Base-by-base conservation (phyloP, 345 rosid species). In the Citrus mangshanensis region DNA sequence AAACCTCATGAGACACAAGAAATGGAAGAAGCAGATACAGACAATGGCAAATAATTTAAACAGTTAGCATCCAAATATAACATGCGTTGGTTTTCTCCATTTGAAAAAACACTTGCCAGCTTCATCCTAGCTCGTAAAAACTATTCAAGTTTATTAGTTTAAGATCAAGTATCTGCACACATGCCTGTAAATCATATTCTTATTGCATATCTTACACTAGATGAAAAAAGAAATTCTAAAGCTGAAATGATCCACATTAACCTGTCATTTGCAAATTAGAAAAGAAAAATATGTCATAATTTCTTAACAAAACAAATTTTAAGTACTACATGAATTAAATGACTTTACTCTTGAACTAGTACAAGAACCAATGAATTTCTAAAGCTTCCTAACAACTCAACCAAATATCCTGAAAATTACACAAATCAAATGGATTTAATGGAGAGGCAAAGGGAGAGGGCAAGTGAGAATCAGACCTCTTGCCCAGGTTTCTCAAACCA, bases 391-490 rank as follows among this genome's bases (percentile, higher is more conserved):
- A 30, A 46, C 59, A 60, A 51, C 37, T 75, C 75, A 72, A 80
- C 49, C 51, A 59, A 56, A 61, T 59, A 22, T 67, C 69, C 66
- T 80, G 67, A 69, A 49, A 49, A 38, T 14, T 37, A 65, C 70
- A 27, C 28, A 68, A 37, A 30, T 38, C 34, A 46, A 38, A 66
- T 1, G 40, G 12, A 24, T 56, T 30, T 38, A 38, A 27, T 37
- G 14, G 25, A 21, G 77, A 28, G 49, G 62, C 21, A 6, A 1
- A 32, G 51, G 21, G 22, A 62, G 40, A 63, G n/a, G 6, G n/a
- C 1, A 42, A 35, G 12, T n/a, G 27, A 9, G n/a, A 54, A 72
- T 32, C 62, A 27, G 32, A 81, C 81, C 78, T 81, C 34, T 77
- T 73, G 18, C 70, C 35, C n/a, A n/a, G 2, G 46, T 73, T 82